A percentile compares a stretch with the other conserved stretches of the same genome.
These are phyloP conservation scores for Hypoxylon crocopeplum DNA, from an alignment of 495 filamentous ascomycete genomes.

Conservation along the genomic window DNA sequence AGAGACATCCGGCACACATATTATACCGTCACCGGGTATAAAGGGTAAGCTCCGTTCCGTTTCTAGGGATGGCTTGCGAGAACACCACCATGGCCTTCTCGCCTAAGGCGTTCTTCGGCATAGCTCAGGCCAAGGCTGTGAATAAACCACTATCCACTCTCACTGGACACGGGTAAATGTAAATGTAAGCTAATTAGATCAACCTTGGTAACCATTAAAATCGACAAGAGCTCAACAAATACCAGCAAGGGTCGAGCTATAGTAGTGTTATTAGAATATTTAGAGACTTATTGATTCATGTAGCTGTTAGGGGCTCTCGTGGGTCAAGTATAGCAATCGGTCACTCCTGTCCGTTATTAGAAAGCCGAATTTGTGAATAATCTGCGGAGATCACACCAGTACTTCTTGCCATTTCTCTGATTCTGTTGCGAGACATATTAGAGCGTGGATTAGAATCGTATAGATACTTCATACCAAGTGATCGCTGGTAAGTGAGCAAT, in stretches of 20 bases:
- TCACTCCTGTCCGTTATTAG: no score
- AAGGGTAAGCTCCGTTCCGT: conserved; percentile 22
- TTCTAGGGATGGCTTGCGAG: conserved; percentile 1
- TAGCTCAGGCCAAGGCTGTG: conserved; percentile 23
- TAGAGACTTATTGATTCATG: background rate
- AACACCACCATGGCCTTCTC: conserved; percentile 9
- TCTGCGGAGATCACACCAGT: background rate
- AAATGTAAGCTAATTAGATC: conserved; percentile 11
- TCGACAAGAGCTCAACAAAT: background rate
- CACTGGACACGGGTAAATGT: conserved; percentile 31
- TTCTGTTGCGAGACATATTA: background rate
- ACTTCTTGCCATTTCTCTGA: background rate
- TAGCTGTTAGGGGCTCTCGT: no score
- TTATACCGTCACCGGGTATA: conserved; percentile 16
- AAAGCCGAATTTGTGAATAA: no score
- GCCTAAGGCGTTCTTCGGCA: conserved; percentile 24
- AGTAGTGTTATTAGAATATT: background rate
- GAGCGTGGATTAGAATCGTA: no score
- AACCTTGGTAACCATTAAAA: conserved; percentile 1
- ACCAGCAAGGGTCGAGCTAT: conserved; percentile 3
- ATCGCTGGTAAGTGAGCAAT: no score
- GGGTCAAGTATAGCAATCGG: no score
- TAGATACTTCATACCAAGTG: no score
- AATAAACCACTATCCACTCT: conserved; percentile 24
- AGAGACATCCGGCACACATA: conserved; percentile 6